phyloP scores from a whole-genome alignment of 2,329 filamentous ascomycete genomes.

The Exutisphaerella laricina region DNA sequence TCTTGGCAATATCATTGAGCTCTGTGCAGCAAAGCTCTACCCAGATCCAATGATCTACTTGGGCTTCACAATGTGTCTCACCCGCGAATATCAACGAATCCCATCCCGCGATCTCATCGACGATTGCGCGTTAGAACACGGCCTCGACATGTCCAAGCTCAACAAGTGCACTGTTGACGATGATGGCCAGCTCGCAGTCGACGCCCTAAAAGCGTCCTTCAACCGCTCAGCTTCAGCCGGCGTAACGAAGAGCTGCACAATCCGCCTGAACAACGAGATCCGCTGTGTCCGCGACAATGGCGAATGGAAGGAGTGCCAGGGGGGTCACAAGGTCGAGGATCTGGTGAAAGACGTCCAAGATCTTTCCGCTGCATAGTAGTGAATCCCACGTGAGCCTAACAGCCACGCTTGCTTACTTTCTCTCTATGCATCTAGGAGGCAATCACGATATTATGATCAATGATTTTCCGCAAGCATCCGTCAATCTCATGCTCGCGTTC shows the following conservation, averaged over 20 bases:
- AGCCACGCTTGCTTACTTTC: neutral
- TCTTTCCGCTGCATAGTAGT: constrained; percentile 11
- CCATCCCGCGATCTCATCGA: constrained; percentile 73
- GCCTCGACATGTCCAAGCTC: constrained; percentile 72
- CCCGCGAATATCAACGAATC: constrained; percentile 68
- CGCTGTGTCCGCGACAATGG: constrained; percentile 80
- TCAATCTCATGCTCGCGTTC: too few relatives aligned
- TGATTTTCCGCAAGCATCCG: too few relatives aligned
- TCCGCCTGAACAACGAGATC: constrained; percentile 65
- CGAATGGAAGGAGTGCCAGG: constrained; percentile 72
- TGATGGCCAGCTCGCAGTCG: constrained; percentile 64
- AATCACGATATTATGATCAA: too few relatives aligned
- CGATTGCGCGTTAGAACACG: constrained; percentile 85
- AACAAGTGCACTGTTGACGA: constrained; percentile 78
- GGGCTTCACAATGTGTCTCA: constrained; percentile 89
- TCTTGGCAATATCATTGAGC: constrained; percentile 88
- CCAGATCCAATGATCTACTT: constrained; percentile 77
- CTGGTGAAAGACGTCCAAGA: constrained; percentile 63
- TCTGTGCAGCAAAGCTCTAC: constrained; percentile 80
- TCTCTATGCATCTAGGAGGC: too few relatives aligned
- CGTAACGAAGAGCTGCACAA: constrained; percentile 45
- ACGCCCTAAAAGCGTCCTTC: constrained; percentile 55
- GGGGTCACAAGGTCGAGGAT: constrained; percentile 61
- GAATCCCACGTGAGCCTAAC: neutral
- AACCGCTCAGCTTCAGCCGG: constrained; percentile 50